A percentile compares a stretch with the other conserved stretches of the same genome.
Conservation (phyloP, 805 yeast species). For the Debaryomyces prosopidis region DNA sequence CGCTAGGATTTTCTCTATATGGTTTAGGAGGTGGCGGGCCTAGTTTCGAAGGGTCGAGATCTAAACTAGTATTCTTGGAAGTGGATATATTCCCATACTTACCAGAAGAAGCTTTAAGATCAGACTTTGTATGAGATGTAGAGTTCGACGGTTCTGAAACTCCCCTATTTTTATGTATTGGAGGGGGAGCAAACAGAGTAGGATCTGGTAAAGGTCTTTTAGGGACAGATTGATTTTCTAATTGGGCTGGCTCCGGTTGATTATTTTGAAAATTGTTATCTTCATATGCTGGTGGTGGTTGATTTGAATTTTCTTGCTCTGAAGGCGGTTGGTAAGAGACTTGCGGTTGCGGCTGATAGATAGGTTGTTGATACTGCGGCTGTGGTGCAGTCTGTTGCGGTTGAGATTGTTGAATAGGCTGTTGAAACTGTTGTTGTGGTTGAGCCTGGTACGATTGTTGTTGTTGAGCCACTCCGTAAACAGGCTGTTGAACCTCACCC, state of each 20-base stretch:
- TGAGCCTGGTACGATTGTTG: constrained; percentile 8
- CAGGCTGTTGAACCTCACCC: constrained; percentile 10
- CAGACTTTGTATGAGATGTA: not conserved
- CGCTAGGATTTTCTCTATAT: not conserved
- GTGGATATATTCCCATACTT: not conserved
- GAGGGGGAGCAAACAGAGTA: constrained; percentile 42
- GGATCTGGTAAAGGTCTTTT: constrained; percentile 22
- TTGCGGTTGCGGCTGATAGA: constrained; percentile 4
- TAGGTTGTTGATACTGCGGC: constrained; percentile 7
- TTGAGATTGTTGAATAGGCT: constrained; percentile 7
- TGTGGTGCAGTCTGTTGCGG: constrained; percentile 10
- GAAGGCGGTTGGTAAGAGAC: constrained; percentile 9
- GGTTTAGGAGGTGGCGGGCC: constrained; percentile 52
- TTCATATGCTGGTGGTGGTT: not conserved
- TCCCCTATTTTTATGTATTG: constrained; percentile 33
- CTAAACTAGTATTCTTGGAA: constrained; percentile 10
- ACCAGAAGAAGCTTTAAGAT: no score
- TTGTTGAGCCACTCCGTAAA: constrained; percentile 5
- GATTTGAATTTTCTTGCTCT: constrained; percentile 4
- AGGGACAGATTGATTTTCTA: not conserved
- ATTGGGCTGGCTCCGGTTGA: not conserved
- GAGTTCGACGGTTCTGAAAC: constrained; percentile 4
- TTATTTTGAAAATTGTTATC: not conserved
- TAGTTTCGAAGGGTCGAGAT: constrained; percentile 35
- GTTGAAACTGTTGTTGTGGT: constrained; percentile 9